Evolutionary conservation across 345 rosid species (phyloP), one percentile per base, ranked within the genome.

Genomic region (Syzygium grande): DNA sequence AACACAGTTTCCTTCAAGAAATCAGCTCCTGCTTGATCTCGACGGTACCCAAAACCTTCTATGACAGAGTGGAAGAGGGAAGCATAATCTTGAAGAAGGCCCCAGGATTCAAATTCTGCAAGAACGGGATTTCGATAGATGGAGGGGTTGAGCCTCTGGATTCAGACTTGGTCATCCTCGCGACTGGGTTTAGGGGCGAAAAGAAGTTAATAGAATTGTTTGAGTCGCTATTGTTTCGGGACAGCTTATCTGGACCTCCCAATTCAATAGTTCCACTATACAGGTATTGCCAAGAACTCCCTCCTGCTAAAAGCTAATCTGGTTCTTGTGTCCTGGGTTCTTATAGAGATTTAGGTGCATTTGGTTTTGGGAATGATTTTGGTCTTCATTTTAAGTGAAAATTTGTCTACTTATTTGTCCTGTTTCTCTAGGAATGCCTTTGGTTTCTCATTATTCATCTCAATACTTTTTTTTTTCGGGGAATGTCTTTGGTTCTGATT

Each of bases 41-140:
- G 41, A 91, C 58, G 0, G 83, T 91, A 23, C 94, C 93, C 0
- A 79, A 87, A 8, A 89, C 90, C 11, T 92, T 93, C 78, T 90
- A 87, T 11, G 88, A 91, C 46, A 88, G 58, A 88, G 93, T 92
- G 41, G 91, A 92, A 27, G 90, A 90, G 86, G 95, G 95, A 85
- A 89, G 92, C 90, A 90, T 93, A 88, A 30, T 78, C 46, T 54
- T 93, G 85, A 90, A 88, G 88, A 93, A 93, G 88, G 87, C 95
- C 46, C 93, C 49, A 2, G 85, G 51, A 12, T 88, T 92, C 30
- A 63, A 89, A 83, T 92, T 93, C 89, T 90, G 90, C 65, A 52
- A 86, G 59, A 78, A 89, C 4, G 94, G 92, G 19, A 61, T 93
- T 85, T 29, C 30, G 17, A 80, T 90, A 41, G 85, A 90, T 19